Conservation (phyloP, 2,329 filamentous ascomycete genomes). For the Calycina herbarum region DNA sequence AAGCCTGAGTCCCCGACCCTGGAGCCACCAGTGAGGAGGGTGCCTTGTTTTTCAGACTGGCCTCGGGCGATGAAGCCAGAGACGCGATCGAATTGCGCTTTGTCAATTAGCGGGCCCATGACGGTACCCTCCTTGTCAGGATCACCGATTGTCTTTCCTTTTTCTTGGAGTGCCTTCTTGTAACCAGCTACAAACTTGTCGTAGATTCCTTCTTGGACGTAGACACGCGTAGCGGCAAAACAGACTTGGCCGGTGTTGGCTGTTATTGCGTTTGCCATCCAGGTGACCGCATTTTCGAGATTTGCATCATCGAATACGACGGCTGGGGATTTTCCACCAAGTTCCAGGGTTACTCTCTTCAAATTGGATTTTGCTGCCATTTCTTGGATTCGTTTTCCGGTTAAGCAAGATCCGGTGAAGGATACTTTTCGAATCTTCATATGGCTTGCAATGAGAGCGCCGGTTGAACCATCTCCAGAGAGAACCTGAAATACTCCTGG, state of each 20-base stretch:
- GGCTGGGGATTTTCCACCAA: slow-evolving; percentile 46
- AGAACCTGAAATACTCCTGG: slow-evolving; percentile 44
- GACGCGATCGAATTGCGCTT: slow-evolving; percentile 30
- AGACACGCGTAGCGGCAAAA: slow-evolving; percentile 71
- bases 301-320: slow-evolving; percentile 47
- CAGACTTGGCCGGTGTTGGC: slow-evolving; percentile 74
- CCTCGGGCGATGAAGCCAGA: slow-evolving; percentile 26
- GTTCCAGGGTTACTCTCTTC: slow-evolving; percentile 45
- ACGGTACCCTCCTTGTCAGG: slow-evolving; percentile 58
- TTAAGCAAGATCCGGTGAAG: slow-evolving; percentile 44
- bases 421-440: slow-evolving; percentile 43
- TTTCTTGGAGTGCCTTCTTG: slow-evolving; percentile 57
- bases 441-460: slow-evolving; percentile 40
- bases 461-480: slow-evolving; percentile 43
- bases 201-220: slow-evolving; percentile 63
- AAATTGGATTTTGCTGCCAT: slow-evolving; percentile 44
- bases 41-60: slow-evolving; percentile 20
- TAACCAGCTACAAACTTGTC: slow-evolving; percentile 58
- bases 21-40: slow-evolving; percentile 29
- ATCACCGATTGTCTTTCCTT: slow-evolving; percentile 58
- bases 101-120: slow-evolving; percentile 57
- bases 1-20: slow-evolving; percentile 20
- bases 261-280: slow-evolving; percentile 52
- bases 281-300: slow-evolving; percentile 48
- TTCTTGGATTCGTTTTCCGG: slow-evolving; percentile 42